phyloP scores from a whole-genome alignment of 2,329 filamentous ascomycete genomes.

The Sordariomycetes sp. region DNA sequence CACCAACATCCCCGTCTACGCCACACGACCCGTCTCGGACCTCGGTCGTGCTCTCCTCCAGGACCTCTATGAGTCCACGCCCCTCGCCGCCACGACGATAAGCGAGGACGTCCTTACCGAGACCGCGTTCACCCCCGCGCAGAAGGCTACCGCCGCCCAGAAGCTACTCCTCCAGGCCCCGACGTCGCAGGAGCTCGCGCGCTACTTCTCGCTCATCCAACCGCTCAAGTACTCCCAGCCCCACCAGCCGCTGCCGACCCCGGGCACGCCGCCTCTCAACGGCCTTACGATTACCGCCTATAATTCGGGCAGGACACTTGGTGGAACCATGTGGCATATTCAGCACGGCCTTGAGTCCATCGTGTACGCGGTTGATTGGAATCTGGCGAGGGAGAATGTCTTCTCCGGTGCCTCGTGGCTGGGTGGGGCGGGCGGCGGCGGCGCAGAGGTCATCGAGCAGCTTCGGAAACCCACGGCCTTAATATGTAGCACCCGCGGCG shows the following conservation, averaged over 20 bases:
- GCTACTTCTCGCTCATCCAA: slow-evolving; percentile 84
- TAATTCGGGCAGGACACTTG: slow-evolving; percentile 89
- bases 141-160: slow-evolving; percentile 32
- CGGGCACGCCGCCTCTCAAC: slow-evolving; percentile 80
- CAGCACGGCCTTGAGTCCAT: slow-evolving; percentile 95
- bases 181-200: slow-evolving; percentile 77
- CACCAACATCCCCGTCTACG: slow-evolving; percentile 85
- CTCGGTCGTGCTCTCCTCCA: slow-evolving; percentile 84
- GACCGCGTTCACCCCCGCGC: slow-evolving; percentile 40
- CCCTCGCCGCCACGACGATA: slow-evolving; percentile 77
- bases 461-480: slow-evolving; percentile 86
- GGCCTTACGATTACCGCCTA: slow-evolving; percentile 93
- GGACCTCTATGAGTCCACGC: slow-evolving; percentile 84
- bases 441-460: slow-evolving; percentile 87
- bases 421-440: slow-evolving; percentile 66
- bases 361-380: slow-evolving; percentile 97
- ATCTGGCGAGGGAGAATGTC: slow-evolving; percentile 92
- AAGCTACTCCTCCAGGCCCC: slow-evolving; percentile 60
- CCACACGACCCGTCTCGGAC: slow-evolving; percentile 85
- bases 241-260: slow-evolving; percentile 77
- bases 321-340: slow-evolving; percentile 98
- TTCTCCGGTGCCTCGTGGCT: slow-evolving; percentile 91
- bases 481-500: slow-evolving; percentile 80
- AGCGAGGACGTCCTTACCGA: slow-evolving; percentile 63
- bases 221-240: slow-evolving; percentile 95